phyloP scores from a whole-genome alignment of 495 filamentous ascomycete genomes.

The Talaromyces adpressus region DNA sequence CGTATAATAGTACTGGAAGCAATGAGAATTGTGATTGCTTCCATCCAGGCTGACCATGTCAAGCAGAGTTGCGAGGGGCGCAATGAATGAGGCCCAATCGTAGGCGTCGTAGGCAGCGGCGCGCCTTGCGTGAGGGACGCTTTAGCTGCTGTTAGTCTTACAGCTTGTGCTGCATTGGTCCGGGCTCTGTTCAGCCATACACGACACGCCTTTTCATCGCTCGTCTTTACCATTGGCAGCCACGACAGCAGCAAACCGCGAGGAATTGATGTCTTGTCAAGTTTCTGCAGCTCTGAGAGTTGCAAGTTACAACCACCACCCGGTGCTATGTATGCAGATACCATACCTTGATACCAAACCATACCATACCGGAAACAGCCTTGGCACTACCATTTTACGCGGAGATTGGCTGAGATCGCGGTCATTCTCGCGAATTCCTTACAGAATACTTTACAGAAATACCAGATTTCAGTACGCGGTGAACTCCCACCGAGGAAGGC shows the following conservation, averaged over 20 bases:
- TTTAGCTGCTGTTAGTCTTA: background rate
- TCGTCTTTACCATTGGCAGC: background rate
- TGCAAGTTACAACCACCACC: background rate
- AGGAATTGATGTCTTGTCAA: background rate
- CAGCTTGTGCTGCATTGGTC: background rate
- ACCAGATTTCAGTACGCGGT: background rate
- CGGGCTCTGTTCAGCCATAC: background rate
- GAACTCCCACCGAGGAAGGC: background rate
- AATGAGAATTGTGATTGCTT: background rate
- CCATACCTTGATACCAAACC: background rate
- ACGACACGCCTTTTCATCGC: background rate
- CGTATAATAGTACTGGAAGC: background rate
- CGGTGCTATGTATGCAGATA: background rate
- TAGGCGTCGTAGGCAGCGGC: background rate
- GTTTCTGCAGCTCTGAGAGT: background rate
- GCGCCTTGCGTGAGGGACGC: conserved; percentile 1
- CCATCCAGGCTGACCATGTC: background rate
- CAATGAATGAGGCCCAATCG: conserved; percentile 2
- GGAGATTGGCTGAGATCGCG: background rate
- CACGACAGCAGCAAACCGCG: background rate
- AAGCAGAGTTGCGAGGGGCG: background rate
- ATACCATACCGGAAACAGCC: background rate
- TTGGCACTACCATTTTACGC: background rate
- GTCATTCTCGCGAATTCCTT: background rate
- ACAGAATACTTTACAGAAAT: conserved; percentile 1